A percentile compares a stretch with the other conserved stretches of the same genome.
Conservation (phyloP, 1,284 basidiomycete species). For the Thelephora terrestris region DNA sequence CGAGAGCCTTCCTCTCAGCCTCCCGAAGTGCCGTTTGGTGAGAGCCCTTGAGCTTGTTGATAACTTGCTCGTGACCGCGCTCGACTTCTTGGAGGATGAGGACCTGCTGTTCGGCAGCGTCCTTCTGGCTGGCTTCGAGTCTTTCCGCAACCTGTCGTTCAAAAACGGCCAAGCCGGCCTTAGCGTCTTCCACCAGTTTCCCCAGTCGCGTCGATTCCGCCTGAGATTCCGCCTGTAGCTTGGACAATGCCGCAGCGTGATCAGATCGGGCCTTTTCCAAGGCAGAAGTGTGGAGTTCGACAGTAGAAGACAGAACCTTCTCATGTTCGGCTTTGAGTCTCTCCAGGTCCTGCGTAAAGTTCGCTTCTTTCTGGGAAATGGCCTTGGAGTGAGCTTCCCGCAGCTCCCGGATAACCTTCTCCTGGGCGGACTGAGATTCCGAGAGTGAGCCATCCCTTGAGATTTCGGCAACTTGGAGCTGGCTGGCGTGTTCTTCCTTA, state of each 20-base stretch:
- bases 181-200: constrained; percentile 32
- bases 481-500: constrained; percentile 60
- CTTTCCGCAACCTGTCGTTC: constrained; percentile 34
- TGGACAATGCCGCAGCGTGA: constrained; percentile 29
- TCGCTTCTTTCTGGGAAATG: constrained; percentile 50
- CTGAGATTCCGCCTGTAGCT: constrained; percentile 40
- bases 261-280: constrained; percentile 32
- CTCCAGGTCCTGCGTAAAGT: constrained; percentile 52
- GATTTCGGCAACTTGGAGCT: constrained; percentile 59
- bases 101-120: constrained; percentile 46
- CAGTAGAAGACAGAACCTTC: constrained; percentile 39
- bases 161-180: constrained; percentile 32
- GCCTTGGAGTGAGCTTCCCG: constrained; percentile 62
- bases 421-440: constrained; percentile 60
- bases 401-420: constrained; percentile 45
- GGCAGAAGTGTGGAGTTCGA: constrained; percentile 44
- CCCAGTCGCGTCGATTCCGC: constrained; percentile 42
- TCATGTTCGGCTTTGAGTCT: constrained; percentile 52
- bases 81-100: constrained; percentile 43
- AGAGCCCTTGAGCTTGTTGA: constrained; percentile 32
- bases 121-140: constrained; percentile 38
- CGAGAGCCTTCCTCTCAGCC: constrained; percentile 14
- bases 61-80: constrained; percentile 42
- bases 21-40: constrained; percentile 32
- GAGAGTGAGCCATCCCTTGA: constrained; percentile 63